Evolutionary conservation across 139 green algal species (phyloP).

Genomic region (Tetradesmus obliquus): DNA sequence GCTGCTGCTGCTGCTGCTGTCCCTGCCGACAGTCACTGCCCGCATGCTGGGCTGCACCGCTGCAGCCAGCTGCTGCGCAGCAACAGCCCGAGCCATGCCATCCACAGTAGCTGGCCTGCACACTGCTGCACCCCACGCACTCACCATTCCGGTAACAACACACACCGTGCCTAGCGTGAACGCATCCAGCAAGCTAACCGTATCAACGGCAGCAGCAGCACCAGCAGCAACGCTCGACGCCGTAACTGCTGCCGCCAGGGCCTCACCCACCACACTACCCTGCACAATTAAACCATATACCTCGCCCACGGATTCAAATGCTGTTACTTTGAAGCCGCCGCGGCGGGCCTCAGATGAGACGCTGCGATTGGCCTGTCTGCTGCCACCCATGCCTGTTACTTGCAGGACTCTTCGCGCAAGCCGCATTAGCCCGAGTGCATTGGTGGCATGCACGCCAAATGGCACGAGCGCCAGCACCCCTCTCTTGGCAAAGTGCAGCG

Average conservation of each 20-base stretch:
- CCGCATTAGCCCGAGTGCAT: background rate
- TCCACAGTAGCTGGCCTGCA: background rate
- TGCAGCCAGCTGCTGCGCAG: background rate
- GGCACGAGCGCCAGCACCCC: background rate
- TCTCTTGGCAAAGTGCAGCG: constrained; percentile 2
- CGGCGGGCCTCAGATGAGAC: background rate
- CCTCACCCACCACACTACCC: background rate
- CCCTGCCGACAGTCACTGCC: background rate
- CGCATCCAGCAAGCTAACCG: background rate
- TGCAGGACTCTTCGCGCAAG: background rate
- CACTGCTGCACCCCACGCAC: constrained; percentile 7
- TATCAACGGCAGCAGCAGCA: background rate
- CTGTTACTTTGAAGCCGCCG: background rate
- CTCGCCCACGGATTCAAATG: background rate
- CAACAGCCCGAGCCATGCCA: background rate
- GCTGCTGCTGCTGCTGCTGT: background rate
- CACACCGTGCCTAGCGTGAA: background rate
- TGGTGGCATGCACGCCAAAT: background rate
- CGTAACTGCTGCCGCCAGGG: background rate
- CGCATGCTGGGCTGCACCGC: background rate
- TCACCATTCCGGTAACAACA: background rate
- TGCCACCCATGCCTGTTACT: background rate
- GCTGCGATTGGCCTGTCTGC: background rate
- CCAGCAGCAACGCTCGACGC: background rate
- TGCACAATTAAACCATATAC: background rate